These are phyloP conservation scores for Simmondsia chinensis DNA, from an alignment of 148 eudicot species.

Conservation along the genomic window DNA sequence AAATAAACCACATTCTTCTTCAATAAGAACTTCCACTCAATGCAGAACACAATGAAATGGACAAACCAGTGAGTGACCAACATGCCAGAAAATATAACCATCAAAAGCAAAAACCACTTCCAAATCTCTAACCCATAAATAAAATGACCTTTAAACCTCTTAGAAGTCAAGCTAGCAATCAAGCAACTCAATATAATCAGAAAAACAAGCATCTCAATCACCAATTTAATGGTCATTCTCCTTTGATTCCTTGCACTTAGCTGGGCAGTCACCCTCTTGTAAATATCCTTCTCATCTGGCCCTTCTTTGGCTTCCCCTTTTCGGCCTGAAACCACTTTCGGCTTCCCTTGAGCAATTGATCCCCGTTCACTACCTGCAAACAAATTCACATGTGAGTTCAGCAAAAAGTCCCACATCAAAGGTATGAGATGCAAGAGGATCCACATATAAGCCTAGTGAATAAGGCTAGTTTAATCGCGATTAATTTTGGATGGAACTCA, in stretches of 20 bases:
- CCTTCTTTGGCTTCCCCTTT: conserved; percentile 15
- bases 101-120: conserved; percentile 64
- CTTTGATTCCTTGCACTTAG: conserved; percentile 31
- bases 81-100: conserved; percentile 74
- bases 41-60: conserved; percentile 49
- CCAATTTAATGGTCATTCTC: conserved; percentile 43
- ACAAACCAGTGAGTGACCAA: conserved; percentile 59
- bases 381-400: no score
- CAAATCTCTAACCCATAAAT: conserved; percentile 44
- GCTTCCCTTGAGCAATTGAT: conserved; percentile 27
- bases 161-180: conserved; percentile 37
- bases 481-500: no score
- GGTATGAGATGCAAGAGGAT: no score
- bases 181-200: conserved; percentile 29
- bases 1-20: conserved; percentile 72
- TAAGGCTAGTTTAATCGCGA: no score
- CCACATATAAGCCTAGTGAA: no score
- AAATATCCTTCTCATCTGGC: conserved; percentile 64
- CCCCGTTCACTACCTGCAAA: no score
- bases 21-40: conserved; percentile 64
- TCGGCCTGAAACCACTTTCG: conserved; percentile 16
- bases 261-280: conserved; percentile 49
- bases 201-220: conserved; percentile 42
- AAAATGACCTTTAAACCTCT: conserved; percentile 15
- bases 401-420: no score